phyloP scores from a whole-genome alignment of 1,284 basidiomycete genomes.

The Pyrrhoderma lamaoense region DNA sequence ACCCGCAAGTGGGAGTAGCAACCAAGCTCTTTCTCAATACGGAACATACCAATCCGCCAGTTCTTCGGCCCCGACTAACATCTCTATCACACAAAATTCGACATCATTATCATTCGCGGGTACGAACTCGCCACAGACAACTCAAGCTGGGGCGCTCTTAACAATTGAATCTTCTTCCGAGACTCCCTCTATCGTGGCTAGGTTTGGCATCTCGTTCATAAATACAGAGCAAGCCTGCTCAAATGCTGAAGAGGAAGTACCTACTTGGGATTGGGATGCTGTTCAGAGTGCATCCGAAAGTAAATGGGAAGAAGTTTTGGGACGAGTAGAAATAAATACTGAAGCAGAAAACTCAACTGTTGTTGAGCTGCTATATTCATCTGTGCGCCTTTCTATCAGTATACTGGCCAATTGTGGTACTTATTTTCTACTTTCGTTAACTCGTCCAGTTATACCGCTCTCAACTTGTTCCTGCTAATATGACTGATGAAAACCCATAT shows the following conservation, averaged over 20 bases:
- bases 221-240: conserved; percentile 36
- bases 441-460: conserved; percentile 39
- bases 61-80: conserved; percentile 28
- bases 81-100: conserved; percentile 28
- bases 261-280: conserved; percentile 37
- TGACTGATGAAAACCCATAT: conserved; percentile 47
- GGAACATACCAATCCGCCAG: conserved; percentile 36
- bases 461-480: conserved; percentile 43
- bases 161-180: conserved; percentile 26
- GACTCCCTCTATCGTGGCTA: conserved; percentile 29
- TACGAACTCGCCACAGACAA: conserved; percentile 28
- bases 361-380: conserved; percentile 40
- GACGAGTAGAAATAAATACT: conserved; percentile 32
- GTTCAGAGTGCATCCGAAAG: conserved; percentile 31
- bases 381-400: conserved; percentile 25
- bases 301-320: conserved; percentile 38
- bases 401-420: too few relatives aligned
- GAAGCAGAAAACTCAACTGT: conserved; percentile 34
- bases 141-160: conserved; percentile 40
- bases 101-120: conserved; percentile 33
- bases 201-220: conserved; percentile 42
- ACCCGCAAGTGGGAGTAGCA: conserved; percentile 19
- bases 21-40: conserved; percentile 24
- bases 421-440: too few relatives aligned
- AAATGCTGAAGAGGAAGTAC: conserved; percentile 41